Base-by-base conservation (phyloP, 768 basidiomycete genomes). In the Phallus indusiatus region DNA sequence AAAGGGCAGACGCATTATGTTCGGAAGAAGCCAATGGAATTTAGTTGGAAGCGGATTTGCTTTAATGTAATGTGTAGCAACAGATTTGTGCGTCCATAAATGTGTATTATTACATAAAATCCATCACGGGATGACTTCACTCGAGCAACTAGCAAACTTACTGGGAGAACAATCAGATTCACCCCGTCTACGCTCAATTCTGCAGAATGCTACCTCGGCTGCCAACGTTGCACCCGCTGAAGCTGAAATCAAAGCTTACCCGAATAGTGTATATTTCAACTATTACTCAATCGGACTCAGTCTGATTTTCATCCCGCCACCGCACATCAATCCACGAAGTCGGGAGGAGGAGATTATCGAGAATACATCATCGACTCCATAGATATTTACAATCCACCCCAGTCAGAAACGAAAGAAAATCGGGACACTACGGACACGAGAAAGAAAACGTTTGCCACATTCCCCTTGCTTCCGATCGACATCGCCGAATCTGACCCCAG, bases 231-330 rank as follows among this genome's bases (percentile, higher is more conserved):
- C 61, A 21, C 57, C 42, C 6, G 35, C 67, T 5, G 64, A 63
- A n/a, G 84, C 89, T 34, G 81, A 89, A 64, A 73, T 92, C 70
- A 92, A 90, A 68, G 75, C 83, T 0, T 94, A 90, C 69, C 68
- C 89, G 28, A 91, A 96, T 69, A 80, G 81, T 8, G 83, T 92
- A 63, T 98, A 94, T 75, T 81, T 90, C 74, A 94, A 90, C 69
- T 94, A 91, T 73, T 79, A 78, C 66, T 34, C 77, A 0, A 76
- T 94, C 33, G 94, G 94, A 11, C 66, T 95, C 65, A 94, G 92
- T 63, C 72, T 96, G 50, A 81, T 87, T 64, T 94, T 87, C 74
- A 63, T 76, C 21, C 90, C 91, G 5, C 71, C n/a, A n/a, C 71
- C 54, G 73, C 79, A 18, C 84, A 82, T 22, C 88, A 88, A 72